Base-by-base conservation (phyloP, 306 rosid genomes). In the Prunus armeniaca region DNA sequence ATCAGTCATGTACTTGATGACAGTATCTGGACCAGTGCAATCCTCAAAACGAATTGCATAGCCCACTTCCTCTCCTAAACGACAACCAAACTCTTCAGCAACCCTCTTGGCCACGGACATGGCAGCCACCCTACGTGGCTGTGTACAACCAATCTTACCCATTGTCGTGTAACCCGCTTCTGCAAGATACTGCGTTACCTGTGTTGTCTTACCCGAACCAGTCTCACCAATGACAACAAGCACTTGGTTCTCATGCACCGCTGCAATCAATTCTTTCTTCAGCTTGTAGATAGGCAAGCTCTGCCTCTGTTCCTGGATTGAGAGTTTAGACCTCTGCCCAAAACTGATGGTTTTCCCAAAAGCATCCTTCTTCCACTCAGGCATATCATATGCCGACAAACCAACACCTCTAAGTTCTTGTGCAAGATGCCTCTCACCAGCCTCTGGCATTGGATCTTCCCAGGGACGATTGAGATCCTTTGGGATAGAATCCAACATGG, bases 281-380 rank as follows among this genome's bases (percentile, higher is more conserved):
- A 60, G 65, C 65, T 25, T 60, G 65, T 60, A 60, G 28, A 60
- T 60, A 25, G 65, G 65, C 38, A 60, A 60, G 65, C 65, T 60
- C n/a, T 60, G 65, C 18, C 65, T 60, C 65, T 60, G 65, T 60
- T 60, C 65, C 38, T 60, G 65, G 25, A 60, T 60, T 60, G 65
- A 60, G 14, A 60, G 38, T 30, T 92, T 90, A 46, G 96, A 92
- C 81, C 92, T 88, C 83, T 92, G 96, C 78, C 96, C 96, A 74
- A 92, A 60, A 28, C n/a, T 60, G 32, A 60, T 60, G 38, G 65
- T 60, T 60, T 60, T 60, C n/a, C 65, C 65, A 60, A 60, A 60
- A 25, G 65, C 65, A 60, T 60, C 65, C n/a, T 60, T 60, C 65
- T 60, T 60, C 65, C 65, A 60, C 65, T 60, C 65, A 5, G 65